Conservation (phyloP, 108 stramenopile genomes). For the Pseudonitzschia multistriata region DNA sequence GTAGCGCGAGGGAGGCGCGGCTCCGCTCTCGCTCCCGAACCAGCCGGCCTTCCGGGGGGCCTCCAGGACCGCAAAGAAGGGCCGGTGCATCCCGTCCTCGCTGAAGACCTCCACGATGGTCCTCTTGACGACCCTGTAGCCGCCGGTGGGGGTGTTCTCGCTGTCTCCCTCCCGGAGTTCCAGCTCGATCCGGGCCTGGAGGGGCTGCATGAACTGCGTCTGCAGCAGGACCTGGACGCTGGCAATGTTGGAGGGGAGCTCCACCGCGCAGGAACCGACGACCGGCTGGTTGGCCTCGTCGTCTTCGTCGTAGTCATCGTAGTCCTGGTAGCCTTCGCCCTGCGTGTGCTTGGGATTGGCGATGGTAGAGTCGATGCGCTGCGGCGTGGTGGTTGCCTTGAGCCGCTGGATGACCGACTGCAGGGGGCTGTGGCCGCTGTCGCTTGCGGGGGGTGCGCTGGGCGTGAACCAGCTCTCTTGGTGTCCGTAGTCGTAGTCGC, state of each 20-base stretch:
- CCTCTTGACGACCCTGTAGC: conserved; percentile 42
- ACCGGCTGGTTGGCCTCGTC: conserved; percentile 4
- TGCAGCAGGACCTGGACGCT: conserved; percentile 56
- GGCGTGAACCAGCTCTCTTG: background rate
- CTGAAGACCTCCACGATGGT: conserved; percentile 60
- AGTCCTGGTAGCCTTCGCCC: background rate
- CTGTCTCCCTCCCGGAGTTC: conserved; percentile 37
- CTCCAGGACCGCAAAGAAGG: conserved; percentile 61
- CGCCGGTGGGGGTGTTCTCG: conserved; percentile 44
- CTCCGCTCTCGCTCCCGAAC: background rate
- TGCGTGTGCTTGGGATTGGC: background rate
- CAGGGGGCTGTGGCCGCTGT: conserved; percentile 1
- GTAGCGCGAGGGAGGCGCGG: too few relatives aligned
- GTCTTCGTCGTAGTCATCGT: background rate
- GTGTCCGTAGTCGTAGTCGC: background rate
- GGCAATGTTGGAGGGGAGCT: conserved; percentile 11
- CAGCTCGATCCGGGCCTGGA: conserved; percentile 61
- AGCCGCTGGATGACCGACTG: conserved; percentile 19
- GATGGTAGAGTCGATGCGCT: conserved; percentile 11
- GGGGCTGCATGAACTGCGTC: conserved; percentile 58
- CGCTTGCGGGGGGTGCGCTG: background rate
- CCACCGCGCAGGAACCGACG: background rate
- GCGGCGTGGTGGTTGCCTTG: conserved; percentile 13
- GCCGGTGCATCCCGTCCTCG: conserved; percentile 58
- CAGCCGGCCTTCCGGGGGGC: conserved; percentile 24